A percentile compares a stretch with the other conserved stretches of the same genome.
Evolutionary conservation across 2,329 filamentous ascomycete genomes (phyloP).

Genomic region (Penicillium sp.): DNA sequence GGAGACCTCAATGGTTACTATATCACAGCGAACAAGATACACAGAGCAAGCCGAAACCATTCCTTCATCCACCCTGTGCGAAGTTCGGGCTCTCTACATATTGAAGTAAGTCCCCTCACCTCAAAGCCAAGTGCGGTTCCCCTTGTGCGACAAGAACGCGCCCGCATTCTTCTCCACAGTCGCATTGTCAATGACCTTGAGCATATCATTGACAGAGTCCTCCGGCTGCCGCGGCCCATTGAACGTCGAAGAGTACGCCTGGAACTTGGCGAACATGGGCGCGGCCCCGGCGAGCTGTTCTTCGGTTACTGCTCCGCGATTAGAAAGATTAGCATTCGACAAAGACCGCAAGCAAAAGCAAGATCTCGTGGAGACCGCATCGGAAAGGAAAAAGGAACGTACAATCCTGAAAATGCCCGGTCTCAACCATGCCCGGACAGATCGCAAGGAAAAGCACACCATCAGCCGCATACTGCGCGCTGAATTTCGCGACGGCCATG

Average conservation of each 20-base stretch:
- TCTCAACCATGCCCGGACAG: conserved; percentile 58
- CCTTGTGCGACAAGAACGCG: conserved; percentile 58
- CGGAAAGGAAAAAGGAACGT: not conserved
- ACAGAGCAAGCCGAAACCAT: too few relatives aligned
- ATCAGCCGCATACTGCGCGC: conserved; percentile 53
- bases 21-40: too few relatives aligned
- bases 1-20: too few relatives aligned
- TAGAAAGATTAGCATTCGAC: not conserved
- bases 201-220: conserved; percentile 39
- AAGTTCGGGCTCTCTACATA: too few relatives aligned
- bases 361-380: too few relatives aligned
- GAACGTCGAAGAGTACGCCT: conserved; percentile 40
- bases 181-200: conserved; percentile 39
- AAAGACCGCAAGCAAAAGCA: too few relatives aligned
- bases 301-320: not conserved
- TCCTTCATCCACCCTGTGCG: too few relatives aligned
- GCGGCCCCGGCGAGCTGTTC: not conserved
- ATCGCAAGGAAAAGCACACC: conserved; percentile 59
- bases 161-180: conserved; percentile 56
- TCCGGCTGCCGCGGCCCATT: conserved; percentile 41
- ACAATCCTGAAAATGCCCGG: conserved; percentile 37
- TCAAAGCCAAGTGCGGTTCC: conserved; percentile 35
- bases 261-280: not conserved
- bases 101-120: too few relatives aligned
- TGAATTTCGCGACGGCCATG: conserved; percentile 58